phyloP scores from a whole-genome alignment of 257 asterid species.

The Przewalskia tangutica region DNA sequence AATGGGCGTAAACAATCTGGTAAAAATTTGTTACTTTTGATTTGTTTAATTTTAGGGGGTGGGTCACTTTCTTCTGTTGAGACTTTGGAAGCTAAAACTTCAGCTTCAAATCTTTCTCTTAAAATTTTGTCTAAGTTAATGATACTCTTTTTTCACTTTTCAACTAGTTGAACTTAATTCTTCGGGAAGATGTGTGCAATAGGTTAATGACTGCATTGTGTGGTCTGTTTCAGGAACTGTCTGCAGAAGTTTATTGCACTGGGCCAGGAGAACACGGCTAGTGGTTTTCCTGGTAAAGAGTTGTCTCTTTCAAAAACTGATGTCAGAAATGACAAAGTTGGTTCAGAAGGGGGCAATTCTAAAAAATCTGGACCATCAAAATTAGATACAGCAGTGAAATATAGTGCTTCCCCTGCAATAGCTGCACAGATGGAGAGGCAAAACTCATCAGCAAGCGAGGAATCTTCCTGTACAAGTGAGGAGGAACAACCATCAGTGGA shows the following conservation, averaged over 20 bases:
- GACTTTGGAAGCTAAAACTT: background rate
- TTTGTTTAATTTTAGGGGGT: background rate
- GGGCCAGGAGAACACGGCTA: constrained; percentile 21
- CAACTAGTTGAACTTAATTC: background rate
- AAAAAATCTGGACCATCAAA: constrained; percentile 16
- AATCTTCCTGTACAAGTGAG: constrained; percentile 68
- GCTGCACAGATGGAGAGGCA: constrained; percentile 77
- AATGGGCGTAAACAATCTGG: background rate
- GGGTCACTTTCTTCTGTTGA: background rate
- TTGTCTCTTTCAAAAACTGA: constrained; percentile 5
- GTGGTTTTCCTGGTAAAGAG: constrained; percentile 16
- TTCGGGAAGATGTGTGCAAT: background rate
- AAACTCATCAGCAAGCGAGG: constrained; percentile 64
- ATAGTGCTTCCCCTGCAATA: constrained; percentile 88
- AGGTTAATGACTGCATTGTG: background rate
- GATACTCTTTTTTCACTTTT: background rate
- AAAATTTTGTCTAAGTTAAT: background rate
- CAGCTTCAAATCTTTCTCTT: background rate
- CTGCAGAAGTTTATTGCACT: constrained; percentile 41
- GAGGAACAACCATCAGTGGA: constrained; percentile 56
- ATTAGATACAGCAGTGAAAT: constrained; percentile 42
- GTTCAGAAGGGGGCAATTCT: constrained; percentile 24
- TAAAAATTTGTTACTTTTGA: background rate
- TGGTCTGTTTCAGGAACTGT: constrained; percentile 48
- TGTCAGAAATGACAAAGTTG: constrained; percentile 11